A percentile compares a stretch with the other conserved stretches of the same genome.
Conservation (phyloP, 805 yeast species). For the Phaffomyces thermotolerans region DNA sequence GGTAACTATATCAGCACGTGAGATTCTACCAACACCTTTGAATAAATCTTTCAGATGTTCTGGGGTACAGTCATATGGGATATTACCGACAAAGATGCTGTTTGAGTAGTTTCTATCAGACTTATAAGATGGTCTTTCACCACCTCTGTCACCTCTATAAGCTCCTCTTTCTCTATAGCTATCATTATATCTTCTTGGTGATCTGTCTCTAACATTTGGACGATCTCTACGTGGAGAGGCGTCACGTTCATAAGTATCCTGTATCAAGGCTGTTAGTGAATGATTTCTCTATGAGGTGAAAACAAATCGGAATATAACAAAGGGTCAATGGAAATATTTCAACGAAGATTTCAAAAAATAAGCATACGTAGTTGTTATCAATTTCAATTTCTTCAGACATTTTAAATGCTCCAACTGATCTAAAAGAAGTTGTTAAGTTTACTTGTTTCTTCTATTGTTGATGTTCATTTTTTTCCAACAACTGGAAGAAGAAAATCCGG, state of each 20-base stretch:
- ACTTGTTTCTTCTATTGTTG: background rate
- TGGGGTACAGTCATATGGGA: constrained; percentile 59
- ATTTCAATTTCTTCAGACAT: constrained; percentile 9
- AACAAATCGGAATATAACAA: background rate
- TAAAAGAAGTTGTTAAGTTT: background rate
- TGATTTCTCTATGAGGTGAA: constrained; percentile 1
- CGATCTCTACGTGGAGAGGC: constrained; percentile 26
- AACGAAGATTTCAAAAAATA: background rate
- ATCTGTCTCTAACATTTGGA: constrained; percentile 18
- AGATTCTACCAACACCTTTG: constrained; percentile 53
- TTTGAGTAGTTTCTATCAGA: constrained; percentile 55
- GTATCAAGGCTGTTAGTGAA: background rate
- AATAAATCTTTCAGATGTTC: constrained; percentile 54
- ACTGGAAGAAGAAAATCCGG: background rate
- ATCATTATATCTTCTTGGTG: constrained; percentile 31
- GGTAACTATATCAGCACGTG: constrained; percentile 77
- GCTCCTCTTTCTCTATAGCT: constrained; percentile 24
- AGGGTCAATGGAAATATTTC: background rate
- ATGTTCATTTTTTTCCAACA: background rate
- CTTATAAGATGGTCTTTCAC: constrained; percentile 26
- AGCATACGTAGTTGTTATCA: constrained; percentile 5
- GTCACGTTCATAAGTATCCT: constrained; percentile 23
- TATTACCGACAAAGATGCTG: constrained; percentile 66
- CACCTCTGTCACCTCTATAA: constrained; percentile 15
- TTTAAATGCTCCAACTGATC: background rate